Evolutionary conservation across 345 rosid species (phyloP).

Genomic region (Noccaea bulbosa): DNA sequence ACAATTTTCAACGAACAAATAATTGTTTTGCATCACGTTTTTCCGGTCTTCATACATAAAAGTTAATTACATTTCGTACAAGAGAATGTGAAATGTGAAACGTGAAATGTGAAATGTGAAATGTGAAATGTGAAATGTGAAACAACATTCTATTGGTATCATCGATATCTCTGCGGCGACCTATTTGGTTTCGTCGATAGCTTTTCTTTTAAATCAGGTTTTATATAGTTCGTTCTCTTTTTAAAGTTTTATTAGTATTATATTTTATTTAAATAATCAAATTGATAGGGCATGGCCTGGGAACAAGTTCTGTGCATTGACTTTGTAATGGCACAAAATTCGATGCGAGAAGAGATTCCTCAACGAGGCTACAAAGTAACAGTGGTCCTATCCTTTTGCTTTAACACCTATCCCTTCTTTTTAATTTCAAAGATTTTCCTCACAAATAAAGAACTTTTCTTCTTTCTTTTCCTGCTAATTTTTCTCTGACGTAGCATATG

Average conservation of each 20-base stretch:
- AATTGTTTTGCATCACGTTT: background rate
- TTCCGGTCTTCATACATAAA: background rate
- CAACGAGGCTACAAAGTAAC: slow-evolving; percentile 59
- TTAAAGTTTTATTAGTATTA: background rate
- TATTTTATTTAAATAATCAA: background rate
- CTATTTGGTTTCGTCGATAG: slow-evolving; percentile 16
- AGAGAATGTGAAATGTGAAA: slow-evolving; percentile 11
- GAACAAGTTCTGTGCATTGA: slow-evolving; percentile 70
- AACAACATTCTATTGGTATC: slow-evolving; percentile 38
- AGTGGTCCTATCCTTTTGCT: slow-evolving; percentile 41
- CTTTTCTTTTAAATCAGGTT: background rate
- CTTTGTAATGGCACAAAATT: slow-evolving; percentile 50
- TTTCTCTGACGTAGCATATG: background rate
- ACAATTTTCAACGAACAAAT: background rate
- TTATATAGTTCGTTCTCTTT: slow-evolving; percentile 1
- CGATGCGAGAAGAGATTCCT: slow-evolving; percentile 62
- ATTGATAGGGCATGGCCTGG: slow-evolving; percentile 32
- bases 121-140: slow-evolving; percentile 14
- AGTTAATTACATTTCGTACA: background rate
- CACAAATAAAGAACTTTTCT: background rate
- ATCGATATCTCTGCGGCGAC: slow-evolving; percentile 34
- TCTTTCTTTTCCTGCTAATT: background rate
- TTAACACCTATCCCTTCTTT: slow-evolving; percentile 45
- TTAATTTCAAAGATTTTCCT: background rate
- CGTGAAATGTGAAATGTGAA: slow-evolving; percentile 17